Conservation (phyloP, 495 filamentous ascomycete species). For the Neurospora sp. region DNA sequence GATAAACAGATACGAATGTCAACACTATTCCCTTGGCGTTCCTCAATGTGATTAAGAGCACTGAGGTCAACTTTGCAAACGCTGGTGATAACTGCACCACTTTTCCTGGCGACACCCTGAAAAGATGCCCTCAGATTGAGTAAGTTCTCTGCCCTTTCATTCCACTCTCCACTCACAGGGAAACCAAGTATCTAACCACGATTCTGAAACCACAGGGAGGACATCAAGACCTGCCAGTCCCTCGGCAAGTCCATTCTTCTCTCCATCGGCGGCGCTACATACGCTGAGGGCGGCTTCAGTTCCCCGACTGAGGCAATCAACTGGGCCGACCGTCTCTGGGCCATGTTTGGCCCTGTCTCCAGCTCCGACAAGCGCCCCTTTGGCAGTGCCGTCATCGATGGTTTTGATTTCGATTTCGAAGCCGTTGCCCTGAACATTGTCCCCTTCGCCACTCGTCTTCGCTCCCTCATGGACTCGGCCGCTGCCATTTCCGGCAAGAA, state of each 20-base stretch:
- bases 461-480: conserved; percentile 40
- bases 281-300: conserved; percentile 51
- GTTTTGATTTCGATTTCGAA: conserved; percentile 65
- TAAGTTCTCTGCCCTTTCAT: conserved; percentile 15
- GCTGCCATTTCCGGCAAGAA: conserved; percentile 23
- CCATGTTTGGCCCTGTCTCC: conserved; percentile 49
- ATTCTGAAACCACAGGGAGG: conserved; percentile 18
- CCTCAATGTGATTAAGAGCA: conserved; percentile 38
- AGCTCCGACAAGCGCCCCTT: conserved; percentile 47
- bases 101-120: conserved; percentile 44
- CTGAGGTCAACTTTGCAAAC: conserved; percentile 49
- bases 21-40: conserved; percentile 53
- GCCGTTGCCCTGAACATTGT: conserved; percentile 37
- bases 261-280: conserved; percentile 55
- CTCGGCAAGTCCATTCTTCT: conserved; percentile 55
- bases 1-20: conserved; percentile 19
- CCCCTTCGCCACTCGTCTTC: conserved; percentile 45
- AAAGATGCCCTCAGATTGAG: conserved; percentile 54
- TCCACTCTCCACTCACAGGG: neutral
- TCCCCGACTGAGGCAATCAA: conserved; percentile 38
- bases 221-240: conserved; percentile 57
- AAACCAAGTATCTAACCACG: neutral
- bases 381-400: conserved; percentile 52
- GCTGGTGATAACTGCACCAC: conserved; percentile 46
- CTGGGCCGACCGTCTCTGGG: conserved; percentile 54